A percentile compares a stretch with the other conserved stretches of the same genome.
phyloP scores from a whole-genome alignment of 331 rosid genomes.

The Cydonia oblonga region DNA sequence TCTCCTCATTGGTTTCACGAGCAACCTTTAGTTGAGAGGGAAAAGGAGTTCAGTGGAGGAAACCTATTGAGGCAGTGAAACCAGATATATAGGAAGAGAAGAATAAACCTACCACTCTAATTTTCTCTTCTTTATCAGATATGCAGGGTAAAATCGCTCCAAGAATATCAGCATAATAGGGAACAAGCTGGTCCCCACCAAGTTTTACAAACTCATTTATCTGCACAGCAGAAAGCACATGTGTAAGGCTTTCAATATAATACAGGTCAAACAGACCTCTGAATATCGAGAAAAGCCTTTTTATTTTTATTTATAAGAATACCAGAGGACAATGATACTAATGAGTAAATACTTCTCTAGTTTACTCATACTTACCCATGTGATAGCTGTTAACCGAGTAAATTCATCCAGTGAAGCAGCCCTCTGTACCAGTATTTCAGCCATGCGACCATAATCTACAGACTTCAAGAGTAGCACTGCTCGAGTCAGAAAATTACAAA shows the following conservation, averaged over 20 bases:
- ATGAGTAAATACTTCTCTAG: neutral
- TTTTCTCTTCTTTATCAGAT: slow-evolving; percentile 99
- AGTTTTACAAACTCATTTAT: slow-evolving; percentile 93
- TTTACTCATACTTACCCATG: slow-evolving; percentile 58
- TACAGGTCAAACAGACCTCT: neutral
- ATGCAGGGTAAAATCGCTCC: slow-evolving; percentile 97
- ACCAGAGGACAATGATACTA: neutral
- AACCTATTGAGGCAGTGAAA: neutral
- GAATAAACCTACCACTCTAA: slow-evolving; percentile 69
- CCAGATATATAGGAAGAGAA: neutral
- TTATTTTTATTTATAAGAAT: neutral
- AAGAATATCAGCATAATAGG: slow-evolving; percentile 87
- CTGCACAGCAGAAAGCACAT: slow-evolving; percentile 29
- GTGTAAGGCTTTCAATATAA: neutral
- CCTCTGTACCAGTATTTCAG: slow-evolving; percentile 91
- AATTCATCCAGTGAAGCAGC: slow-evolving; percentile 84
- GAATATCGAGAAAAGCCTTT: too few species aligned
- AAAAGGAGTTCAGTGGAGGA: neutral
- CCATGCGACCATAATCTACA: slow-evolving; percentile 99
- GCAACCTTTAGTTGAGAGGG: slow-evolving; percentile 54
- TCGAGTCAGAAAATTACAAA: slow-evolving; percentile 90
- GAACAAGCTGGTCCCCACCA: slow-evolving; percentile 98
- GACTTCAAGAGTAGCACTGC: slow-evolving; percentile 99
- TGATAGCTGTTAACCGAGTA: slow-evolving; percentile 90
- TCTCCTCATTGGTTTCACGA: slow-evolving; percentile 94